Evolutionary conservation across 2,329 filamentous ascomycete species (phyloP), one percentile per base, ranked within the genome.

Genomic region (Apiospora malaysiana): DNA sequence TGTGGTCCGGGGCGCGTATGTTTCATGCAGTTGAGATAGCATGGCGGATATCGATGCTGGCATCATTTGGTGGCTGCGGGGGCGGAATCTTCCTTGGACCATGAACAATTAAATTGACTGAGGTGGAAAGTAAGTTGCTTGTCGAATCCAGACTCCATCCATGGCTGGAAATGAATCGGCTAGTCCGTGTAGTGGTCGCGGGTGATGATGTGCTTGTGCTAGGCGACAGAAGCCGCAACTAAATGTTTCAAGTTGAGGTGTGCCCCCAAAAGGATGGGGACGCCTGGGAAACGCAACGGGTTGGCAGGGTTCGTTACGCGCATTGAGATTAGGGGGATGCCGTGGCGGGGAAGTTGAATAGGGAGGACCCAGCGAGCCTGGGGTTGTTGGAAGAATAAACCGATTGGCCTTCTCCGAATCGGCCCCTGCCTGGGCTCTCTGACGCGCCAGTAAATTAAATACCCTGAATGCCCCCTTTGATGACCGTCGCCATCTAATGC

Each of bases 21-120:
- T 71, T 65, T 56, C 66, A 56, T 37, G 49, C 40, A 45, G 18
- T 51, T 43, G 56, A 66, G 49, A 66, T 43, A 5, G 45, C 23
- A 51, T 67, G 69, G 40, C 18, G 25, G 27, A 27, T 49, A 32
- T 27, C 16, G 27, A 16, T 32, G 49, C 18, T 56, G 25, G 49
- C 42, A 25, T 25, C 49, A 56, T 56, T 27, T 32, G 23, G 49
- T 56, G 49, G 49, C 49, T 56, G 49, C 49, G 3, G 49, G 25
- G 14, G 9, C 23, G 10, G 16, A 14, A 14, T 32, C 14, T 16
- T n/a, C 27, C 32, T 32, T 40, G 56, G 56, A n/a, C 21, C 56
- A 40, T 63, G 21, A 63, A 63, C 18, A 40, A 32, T n/a, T 63
- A 63, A 32, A 63, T 63, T 63, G 32, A 32, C 32, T 14, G 21